Evolutionary conservation across 1,284 basidiomycete species (phyloP).

Genomic region (Trametes polyzona): DNA sequence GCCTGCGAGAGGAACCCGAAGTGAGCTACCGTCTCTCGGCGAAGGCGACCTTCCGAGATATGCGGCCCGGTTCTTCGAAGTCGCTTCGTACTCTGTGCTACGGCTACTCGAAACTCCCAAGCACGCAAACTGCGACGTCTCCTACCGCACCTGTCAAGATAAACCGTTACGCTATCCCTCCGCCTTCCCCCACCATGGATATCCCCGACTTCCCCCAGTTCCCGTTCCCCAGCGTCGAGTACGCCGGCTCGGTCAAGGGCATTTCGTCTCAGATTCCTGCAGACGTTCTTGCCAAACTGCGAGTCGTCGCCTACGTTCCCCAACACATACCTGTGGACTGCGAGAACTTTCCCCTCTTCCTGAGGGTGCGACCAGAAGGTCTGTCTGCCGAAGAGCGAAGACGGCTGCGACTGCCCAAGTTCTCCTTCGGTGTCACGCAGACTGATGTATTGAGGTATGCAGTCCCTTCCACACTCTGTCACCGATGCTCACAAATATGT

Average conservation of each 20-base stretch:
- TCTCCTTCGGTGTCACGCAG: slow-evolving; percentile 62
- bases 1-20: slow-evolving; percentile 46
- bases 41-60: slow-evolving; percentile 56
- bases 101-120: slow-evolving; percentile 9
- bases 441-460: slow-evolving; percentile 66
- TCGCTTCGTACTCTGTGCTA: slow-evolving; percentile 43
- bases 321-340: slow-evolving; percentile 52
- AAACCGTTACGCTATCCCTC: slow-evolving; percentile 31
- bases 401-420: slow-evolving; percentile 55
- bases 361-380: slow-evolving; percentile 63
- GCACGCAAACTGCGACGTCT: slow-evolving; percentile 9
- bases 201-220: slow-evolving; percentile 17
- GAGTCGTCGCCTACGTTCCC: slow-evolving; percentile 65
- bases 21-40: slow-evolving; percentile 71
- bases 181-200: slow-evolving; percentile 19
- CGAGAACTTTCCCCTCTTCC: slow-evolving; percentile 50
- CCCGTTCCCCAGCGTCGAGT: slow-evolving; percentile 39
- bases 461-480: not conserved
- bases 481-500: not conserved
- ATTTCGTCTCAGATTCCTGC: slow-evolving; percentile 44
- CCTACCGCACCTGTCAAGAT: slow-evolving; percentile 20
- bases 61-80: slow-evolving; percentile 46
- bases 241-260: slow-evolving; percentile 44
- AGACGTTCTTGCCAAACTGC: slow-evolving; percentile 60
- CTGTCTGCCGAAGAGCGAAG: slow-evolving; percentile 50